Percentiles rank a stretch among this genome's conserved stretches.
Conservation (phyloP, 1,139 yeast species). For the Yamadazyma atmosphaerica region DNA sequence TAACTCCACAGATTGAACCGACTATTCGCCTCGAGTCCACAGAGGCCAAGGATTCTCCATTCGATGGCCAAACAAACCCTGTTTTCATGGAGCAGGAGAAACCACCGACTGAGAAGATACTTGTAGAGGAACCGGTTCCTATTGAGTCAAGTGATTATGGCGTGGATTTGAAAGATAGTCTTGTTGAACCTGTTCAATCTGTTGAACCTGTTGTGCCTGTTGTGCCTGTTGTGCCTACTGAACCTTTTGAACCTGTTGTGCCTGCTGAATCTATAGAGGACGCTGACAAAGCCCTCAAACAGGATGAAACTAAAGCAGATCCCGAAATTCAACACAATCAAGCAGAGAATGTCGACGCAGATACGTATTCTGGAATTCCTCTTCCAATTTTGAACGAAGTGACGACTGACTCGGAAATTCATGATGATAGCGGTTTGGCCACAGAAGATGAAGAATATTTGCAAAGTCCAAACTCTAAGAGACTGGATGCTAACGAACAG, state of each 20-base stretch:
- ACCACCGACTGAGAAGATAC: background rate
- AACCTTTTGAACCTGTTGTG: no score
- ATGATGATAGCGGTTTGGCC: slow-evolving; percentile 11
- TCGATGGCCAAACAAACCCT: background rate
- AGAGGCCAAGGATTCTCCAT: background rate
- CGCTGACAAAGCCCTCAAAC: no score
- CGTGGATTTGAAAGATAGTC: no score
- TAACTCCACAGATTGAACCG: slow-evolving; percentile 12
- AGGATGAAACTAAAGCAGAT: no score
- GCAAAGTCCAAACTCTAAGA: slow-evolving; percentile 10
- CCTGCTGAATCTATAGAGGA: no score
- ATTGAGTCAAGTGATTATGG: no score
- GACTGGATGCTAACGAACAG: slow-evolving; percentile 10
- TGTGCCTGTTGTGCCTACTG: no score
- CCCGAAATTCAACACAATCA: background rate
- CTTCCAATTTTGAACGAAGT: slow-evolving; percentile 17
- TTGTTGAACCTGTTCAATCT: no score
- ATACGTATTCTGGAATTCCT: slow-evolving; percentile 9
- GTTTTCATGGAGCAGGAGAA: slow-evolving; percentile 8
- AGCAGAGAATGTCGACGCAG: background rate
- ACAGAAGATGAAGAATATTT: slow-evolving; percentile 10
- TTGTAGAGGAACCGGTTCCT: slow-evolving; percentile 1
- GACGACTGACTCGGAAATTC: slow-evolving; percentile 11
- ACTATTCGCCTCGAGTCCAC: slow-evolving; percentile 8
- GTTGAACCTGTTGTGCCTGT: no score